phyloP scores from a whole-genome alignment of 2,329 filamentous ascomycete genomes.

The Ceratocystis smalleyi region DNA sequence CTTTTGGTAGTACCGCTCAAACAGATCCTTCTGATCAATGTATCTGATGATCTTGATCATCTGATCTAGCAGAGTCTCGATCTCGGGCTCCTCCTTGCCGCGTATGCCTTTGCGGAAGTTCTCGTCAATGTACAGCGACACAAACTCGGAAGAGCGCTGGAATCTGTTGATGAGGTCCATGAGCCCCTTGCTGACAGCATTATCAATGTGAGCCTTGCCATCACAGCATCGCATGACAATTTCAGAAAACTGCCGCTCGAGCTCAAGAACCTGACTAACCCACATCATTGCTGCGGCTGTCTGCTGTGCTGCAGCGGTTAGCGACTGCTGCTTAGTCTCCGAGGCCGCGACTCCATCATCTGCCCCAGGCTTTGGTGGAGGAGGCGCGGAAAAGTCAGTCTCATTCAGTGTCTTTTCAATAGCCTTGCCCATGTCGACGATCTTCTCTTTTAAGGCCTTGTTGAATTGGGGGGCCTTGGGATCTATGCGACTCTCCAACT shows the following conservation, averaged over 20 bases:
- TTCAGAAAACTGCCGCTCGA: constrained; percentile 81
- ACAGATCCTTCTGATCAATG: constrained; percentile 80
- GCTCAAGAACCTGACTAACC: constrained; percentile 74
- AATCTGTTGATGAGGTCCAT: constrained; percentile 91
- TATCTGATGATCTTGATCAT: constrained; percentile 79
- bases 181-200: constrained; percentile 72
- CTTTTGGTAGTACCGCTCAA: constrained; percentile 96
- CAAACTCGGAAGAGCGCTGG: constrained; percentile 68
- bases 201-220: constrained; percentile 62
- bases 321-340: constrained; percentile 18
- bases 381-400: constrained; percentile 34
- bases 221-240: constrained; percentile 61
- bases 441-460: constrained; percentile 53
- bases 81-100: constrained; percentile 74
- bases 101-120: constrained; percentile 88
- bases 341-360: constrained; percentile 27
- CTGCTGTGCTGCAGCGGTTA: constrained; percentile 49
- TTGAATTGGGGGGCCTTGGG: constrained; percentile 54
- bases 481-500: constrained; percentile 65
- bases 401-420: constrained; percentile 56
- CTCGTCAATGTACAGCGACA: constrained; percentile 93
- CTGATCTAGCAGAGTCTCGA: constrained; percentile 73
- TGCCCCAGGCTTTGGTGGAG: constrained; percentile 22
- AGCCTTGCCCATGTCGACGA: constrained; percentile 65
- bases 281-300: constrained; percentile 82